phyloP scores from a whole-genome alignment of 805 yeast genomes.

The Teunomyces barrocoloradensis region DNA sequence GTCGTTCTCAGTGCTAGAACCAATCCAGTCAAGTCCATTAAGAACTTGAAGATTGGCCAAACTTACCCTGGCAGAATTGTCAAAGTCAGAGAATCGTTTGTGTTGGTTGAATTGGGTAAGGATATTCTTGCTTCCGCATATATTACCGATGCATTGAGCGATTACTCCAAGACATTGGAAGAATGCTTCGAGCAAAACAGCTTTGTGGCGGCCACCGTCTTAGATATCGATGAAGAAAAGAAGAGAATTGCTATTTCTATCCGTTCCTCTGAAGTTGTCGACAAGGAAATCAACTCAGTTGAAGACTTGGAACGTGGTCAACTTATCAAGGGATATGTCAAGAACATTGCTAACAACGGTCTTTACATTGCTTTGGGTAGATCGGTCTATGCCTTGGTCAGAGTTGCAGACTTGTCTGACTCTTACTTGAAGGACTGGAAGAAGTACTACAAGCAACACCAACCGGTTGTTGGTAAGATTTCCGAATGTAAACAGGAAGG shows the following conservation, averaged over 20 bases:
- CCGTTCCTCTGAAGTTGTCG: constrained; percentile 51
- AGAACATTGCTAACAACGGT: constrained; percentile 71
- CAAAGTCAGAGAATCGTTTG: constrained; percentile 55
- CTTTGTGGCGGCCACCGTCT: constrained; percentile 56
- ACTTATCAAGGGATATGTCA: constrained; percentile 78
- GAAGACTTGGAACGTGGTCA: constrained; percentile 65
- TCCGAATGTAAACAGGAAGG: constrained; percentile 59
- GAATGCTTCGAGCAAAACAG: constrained; percentile 50
- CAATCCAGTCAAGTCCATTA: constrained; percentile 36
- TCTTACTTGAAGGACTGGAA: constrained; percentile 86
- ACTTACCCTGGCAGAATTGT: constrained; percentile 61
- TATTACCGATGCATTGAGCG: constrained; percentile 75
- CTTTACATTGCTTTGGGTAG: constrained; percentile 75
- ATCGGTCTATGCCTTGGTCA: constrained; percentile 71
- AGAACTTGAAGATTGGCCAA: constrained; percentile 54
- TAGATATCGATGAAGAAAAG: constrained; percentile 44
- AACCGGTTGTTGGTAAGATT: constrained; percentile 73
- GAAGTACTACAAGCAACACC: constrained; percentile 65
- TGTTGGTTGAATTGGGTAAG: constrained; percentile 68
- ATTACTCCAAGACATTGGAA: constrained; percentile 54
- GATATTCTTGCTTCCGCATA: constrained; percentile 61
- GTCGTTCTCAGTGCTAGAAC: constrained; percentile 51
- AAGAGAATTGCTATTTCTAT: constrained; percentile 63
- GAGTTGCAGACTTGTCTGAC: constrained; percentile 79
- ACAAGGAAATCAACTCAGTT: constrained; percentile 46